A percentile compares a stretch with the other conserved stretches of the same genome.
Conservation (phyloP, 2,329 filamentous ascomycete genomes). For the Elsinoe fawcettii region DNA sequence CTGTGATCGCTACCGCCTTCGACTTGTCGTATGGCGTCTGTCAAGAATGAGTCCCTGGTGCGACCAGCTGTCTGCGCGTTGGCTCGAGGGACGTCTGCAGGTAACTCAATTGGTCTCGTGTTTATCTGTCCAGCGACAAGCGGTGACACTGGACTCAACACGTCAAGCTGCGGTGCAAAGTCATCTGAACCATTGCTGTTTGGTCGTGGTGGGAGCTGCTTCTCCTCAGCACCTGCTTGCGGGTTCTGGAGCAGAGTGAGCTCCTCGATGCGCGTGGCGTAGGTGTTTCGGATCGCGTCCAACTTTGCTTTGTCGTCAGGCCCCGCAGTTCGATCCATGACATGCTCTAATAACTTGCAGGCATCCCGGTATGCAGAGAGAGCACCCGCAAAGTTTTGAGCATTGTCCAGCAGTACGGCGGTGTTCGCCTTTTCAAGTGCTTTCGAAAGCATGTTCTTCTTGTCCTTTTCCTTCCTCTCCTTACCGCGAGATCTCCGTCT, state of each 20-base stretch:
- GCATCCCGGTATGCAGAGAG: constrained; percentile 87
- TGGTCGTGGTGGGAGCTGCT: constrained; percentile 66
- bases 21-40: constrained; percentile 36
- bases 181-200: constrained; percentile 47
- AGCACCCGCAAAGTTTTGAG: constrained; percentile 86
- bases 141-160: constrained; percentile 11
- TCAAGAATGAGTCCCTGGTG: constrained; percentile 33
- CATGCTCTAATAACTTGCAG: constrained; percentile 77
- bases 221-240: constrained; percentile 44
- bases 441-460: constrained; percentile 95
- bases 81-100: neutral
- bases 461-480: constrained; percentile 43
- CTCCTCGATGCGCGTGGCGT: constrained; percentile 82
- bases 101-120: neutral
- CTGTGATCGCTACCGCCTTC: constrained; percentile 23
- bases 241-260: constrained; percentile 55
- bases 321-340: constrained; percentile 74
- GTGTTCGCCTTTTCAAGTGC: constrained; percentile 93
- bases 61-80: constrained; percentile 8
- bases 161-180: constrained; percentile 12
- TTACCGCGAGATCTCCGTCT: constrained; percentile 3
- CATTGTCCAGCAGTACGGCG: constrained; percentile 91
- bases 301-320: constrained; percentile 85
- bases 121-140: neutral
- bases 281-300: constrained; percentile 85